Evolutionary conservation across 495 filamentous ascomycete genomes (phyloP), one percentile per base, ranked within the genome.

Genomic region (Paragyromitra xinjiangensis): DNA sequence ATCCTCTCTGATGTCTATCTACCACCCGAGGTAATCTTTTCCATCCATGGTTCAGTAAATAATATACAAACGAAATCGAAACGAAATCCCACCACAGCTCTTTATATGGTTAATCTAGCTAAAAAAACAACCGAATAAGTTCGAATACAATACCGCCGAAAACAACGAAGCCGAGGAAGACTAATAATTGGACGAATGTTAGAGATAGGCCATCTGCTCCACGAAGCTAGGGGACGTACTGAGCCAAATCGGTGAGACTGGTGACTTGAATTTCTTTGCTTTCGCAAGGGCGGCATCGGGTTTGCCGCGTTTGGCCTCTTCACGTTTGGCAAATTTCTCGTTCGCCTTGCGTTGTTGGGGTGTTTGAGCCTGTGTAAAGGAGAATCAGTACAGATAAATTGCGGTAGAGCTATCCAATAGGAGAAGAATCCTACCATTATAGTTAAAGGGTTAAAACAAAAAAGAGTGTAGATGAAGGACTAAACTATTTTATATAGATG

Each of bases 281-380:
- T 91, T 89, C 87, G 94, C 94, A 75, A 89, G 81, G 24, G 88
- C 87, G 29, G 84, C 86, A 74, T 91, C 89, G 24, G 91, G 90
- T 86, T 95, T 98, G 77, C 95, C 95, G 77, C 91, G 90, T 83
- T 93, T 94, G 26, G 88, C 87, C 73, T 91, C 90, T 83, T 98
- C 90, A 48, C 90, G 87, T 82, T 92, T 92, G 50, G 89, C 91
- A 84, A 92, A 99, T 78, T 91, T 91, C 71, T 91, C 90, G 85
- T 98, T 98, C 48, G 92, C 92, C 81, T 89, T 90, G 78, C 94
- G 92, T 86, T 98, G 96, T 84, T 94, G 89, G 39, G 93, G 94
- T 75, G 95, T 99, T 91, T 99, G 95, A 37, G 92, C 92, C 94
- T 99, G 79, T 72, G 22, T 22, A 16, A 19, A 24, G 34, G 6